Percentiles rank a stretch among this genome's conserved stretches.
These are phyloP conservation scores for Adansonia madagascariensis DNA, from an alignment of 441 rosid genomes.

Conservation along the genomic window DNA sequence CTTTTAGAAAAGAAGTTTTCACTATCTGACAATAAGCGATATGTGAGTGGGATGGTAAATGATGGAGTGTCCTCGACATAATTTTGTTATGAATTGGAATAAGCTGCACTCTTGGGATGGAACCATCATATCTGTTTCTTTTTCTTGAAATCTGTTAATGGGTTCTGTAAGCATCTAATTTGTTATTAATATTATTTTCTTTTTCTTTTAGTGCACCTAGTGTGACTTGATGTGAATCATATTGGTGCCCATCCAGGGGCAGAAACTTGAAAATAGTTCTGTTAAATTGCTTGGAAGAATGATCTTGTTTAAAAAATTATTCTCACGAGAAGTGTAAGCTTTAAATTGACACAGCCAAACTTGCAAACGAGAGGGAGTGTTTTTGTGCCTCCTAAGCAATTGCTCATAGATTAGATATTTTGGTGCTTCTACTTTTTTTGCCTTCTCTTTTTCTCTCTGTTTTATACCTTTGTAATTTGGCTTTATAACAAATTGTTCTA, in stretches of 20 bases:
- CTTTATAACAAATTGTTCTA: slow-evolving; percentile 14
- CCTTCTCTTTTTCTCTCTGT: not conserved
- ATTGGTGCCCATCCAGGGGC: not conserved
- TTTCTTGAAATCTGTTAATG: slow-evolving; percentile 20
- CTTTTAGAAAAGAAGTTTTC: not conserved
- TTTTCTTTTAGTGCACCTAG: not conserved
- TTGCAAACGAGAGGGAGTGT: not conserved
- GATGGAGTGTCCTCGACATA: not conserved
- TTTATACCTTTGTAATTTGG: slow-evolving; percentile 14
- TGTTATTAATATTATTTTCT: not conserved
- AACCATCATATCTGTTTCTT: not conserved
- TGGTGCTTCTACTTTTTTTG: not conserved
- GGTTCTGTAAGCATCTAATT: not conserved
- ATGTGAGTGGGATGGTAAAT: not conserved
- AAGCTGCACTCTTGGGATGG: not conserved
- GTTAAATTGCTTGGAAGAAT: slow-evolving; percentile 12
- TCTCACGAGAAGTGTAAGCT: not conserved
- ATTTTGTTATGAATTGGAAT: not conserved
- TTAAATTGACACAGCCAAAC: not conserved
- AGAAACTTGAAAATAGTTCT: slow-evolving; percentile 3
- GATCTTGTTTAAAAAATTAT: not conserved
- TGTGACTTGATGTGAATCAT: not conserved
- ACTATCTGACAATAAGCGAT: slow-evolving; percentile 2
- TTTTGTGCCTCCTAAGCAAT: not conserved
- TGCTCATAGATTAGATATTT: not conserved